Conservation (phyloP, 257 asterid genomes). For the Gardenia jasminoides region DNA sequence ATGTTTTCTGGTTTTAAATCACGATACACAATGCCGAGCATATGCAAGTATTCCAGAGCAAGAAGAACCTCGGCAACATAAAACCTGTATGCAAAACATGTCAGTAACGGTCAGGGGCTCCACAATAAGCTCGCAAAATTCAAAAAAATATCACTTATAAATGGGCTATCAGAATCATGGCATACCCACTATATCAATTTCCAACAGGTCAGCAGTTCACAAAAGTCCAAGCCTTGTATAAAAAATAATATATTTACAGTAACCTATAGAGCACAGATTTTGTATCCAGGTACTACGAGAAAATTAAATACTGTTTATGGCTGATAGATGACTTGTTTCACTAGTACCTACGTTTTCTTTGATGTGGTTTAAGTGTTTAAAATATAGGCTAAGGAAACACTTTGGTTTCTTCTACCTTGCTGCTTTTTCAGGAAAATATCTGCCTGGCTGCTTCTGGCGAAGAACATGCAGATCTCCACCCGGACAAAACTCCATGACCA, state of each 20-base stretch:
- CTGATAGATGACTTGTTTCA: neutral
- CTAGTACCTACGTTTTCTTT: neutral
- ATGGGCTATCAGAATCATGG: neutral
- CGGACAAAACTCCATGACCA: constrained; percentile 95
- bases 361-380: neutral
- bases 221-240: neutral
- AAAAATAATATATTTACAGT: neutral
- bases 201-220: neutral
- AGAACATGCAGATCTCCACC: constrained; percentile 95
- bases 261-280: neutral
- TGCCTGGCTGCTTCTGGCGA: constrained; percentile 79
- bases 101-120: neutral
- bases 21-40: constrained; percentile 93
- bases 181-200: neutral
- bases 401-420: constrained; percentile 55
- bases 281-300: neutral
- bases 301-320: neutral
- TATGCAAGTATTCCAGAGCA: constrained; percentile 86
- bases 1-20: constrained; percentile 89
- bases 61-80: constrained; percentile 95
- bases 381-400: neutral
- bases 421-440: constrained; percentile 74
- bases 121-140: neutral
- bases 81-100: constrained; percentile 43
- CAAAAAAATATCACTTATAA: neutral